A percentile compares a stretch with the other conserved stretches of the same genome.
These are phyloP conservation scores for Zygoascus sp. DNA, from an alignment of 1,139 yeast species.

Conservation along the genomic window DNA sequence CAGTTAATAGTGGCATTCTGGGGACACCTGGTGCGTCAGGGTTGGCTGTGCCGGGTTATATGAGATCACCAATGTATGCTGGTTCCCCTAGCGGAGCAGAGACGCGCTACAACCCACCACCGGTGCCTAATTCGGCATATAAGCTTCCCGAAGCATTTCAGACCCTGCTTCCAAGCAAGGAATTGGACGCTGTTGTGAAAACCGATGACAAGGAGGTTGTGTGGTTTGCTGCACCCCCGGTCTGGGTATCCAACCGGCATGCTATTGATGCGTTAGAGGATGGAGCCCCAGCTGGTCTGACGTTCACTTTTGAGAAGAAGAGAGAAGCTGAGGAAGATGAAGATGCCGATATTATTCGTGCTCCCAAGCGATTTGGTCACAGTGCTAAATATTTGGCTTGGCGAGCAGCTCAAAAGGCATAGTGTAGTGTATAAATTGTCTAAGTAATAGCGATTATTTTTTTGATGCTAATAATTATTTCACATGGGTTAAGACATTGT, in stretches of 20 bases:
- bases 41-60: conserved; percentile 12
- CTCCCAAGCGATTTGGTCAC: conserved; percentile 47
- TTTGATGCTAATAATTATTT: too few species aligned
- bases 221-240: conserved; percentile 83
- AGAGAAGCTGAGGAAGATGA: conserved; percentile 1
- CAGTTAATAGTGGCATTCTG: neutral
- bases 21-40: conserved; percentile 6
- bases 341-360: conserved; percentile 15
- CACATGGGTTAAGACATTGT: too few species aligned
- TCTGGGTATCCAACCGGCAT: conserved; percentile 51
- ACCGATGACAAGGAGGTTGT: conserved; percentile 41
- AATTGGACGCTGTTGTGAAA: conserved; percentile 27
- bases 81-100: conserved; percentile 16
- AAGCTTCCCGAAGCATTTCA: conserved; percentile 29
- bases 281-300: conserved; percentile 9
- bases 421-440: neutral
- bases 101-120: conserved; percentile 24
- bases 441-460: neutral
- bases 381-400: conserved; percentile 68
- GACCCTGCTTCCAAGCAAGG: conserved; percentile 22
- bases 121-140: conserved; percentile 28
- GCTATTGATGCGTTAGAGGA: conserved; percentile 30
- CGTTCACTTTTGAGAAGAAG: conserved; percentile 13
- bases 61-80: conserved; percentile 15
- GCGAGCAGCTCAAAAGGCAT: conserved; percentile 37